Evolutionary conservation across 306 rosid genomes (phyloP).

Genomic region (Canavalia ensiformis): DNA sequence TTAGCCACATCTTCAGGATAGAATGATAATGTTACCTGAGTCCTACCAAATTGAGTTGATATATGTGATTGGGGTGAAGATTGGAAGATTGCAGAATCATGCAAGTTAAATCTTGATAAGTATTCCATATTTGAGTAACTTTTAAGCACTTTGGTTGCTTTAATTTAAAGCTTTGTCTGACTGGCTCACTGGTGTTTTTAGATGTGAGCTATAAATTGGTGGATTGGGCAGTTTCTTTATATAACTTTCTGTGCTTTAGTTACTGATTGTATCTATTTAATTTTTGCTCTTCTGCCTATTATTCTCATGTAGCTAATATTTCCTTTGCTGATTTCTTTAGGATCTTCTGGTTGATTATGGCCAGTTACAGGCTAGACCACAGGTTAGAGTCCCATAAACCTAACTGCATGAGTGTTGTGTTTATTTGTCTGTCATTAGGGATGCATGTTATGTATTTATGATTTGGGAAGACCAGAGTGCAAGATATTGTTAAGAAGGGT

Average conservation of each 20-base stretch:
- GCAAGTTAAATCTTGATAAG: not conserved
- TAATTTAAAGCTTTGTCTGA: conserved; percentile 31
- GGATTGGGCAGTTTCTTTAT: conserved; percentile 3
- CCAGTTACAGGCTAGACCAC: conserved; percentile 69
- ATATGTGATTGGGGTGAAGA: not conserved
- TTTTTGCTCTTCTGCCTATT: not conserved
- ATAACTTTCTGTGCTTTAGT: not conserved
- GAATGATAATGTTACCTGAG: not conserved
- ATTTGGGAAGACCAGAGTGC: not conserved
- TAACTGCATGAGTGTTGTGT: conserved; percentile 24
- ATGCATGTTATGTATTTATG: conserved; percentile 3
- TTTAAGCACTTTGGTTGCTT: not conserved
- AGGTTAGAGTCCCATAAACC: conserved; percentile 59
- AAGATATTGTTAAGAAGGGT: not conserved
- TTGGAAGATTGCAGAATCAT: not conserved
- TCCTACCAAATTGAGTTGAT: not conserved
- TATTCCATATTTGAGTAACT: conserved; percentile 6
- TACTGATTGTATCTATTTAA: not conserved
- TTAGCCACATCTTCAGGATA: not conserved
- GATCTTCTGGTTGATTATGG: conserved; percentile 77
- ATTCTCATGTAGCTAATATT: conserved; percentile 41
- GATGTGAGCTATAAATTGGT: conserved; percentile 1
- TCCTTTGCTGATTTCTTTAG: conserved; percentile 52
- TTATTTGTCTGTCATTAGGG: conserved; percentile 17
- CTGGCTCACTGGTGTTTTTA: conserved; percentile 16